phyloP scores from a whole-genome alignment of 495 filamentous ascomycete species.

The Beverwykella pulmonaria region DNA sequence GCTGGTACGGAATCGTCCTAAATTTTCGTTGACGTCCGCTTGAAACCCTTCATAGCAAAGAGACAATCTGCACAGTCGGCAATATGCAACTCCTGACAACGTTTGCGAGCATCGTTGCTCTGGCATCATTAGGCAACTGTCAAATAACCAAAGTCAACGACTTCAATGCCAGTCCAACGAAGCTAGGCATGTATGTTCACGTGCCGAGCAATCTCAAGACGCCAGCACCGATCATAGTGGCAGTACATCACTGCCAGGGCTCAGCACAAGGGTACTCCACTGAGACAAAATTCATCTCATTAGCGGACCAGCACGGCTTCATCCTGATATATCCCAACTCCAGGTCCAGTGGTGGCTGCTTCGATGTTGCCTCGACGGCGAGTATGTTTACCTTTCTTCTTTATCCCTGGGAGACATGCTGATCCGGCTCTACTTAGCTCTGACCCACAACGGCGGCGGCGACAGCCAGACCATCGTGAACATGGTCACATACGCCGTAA shows the following conservation, averaged over 20 bases:
- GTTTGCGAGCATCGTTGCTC: constrained; percentile 6
- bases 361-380: constrained; percentile 54
- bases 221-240: constrained; percentile 36
- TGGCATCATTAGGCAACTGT: background rate
- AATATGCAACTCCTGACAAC: constrained; percentile 9
- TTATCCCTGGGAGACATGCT: background rate
- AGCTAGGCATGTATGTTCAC: constrained; percentile 29
- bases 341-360: constrained; percentile 56
- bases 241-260: constrained; percentile 40
- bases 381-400: constrained; percentile 5
- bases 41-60: too few relatives aligned
- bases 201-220: constrained; percentile 27
- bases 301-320: constrained; percentile 55
- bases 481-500: constrained; percentile 59
- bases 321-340: constrained; percentile 58
- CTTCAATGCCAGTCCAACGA: constrained; percentile 16
- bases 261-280: constrained; percentile 38
- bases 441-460: constrained; percentile 55
- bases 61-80: too few relatives aligned
- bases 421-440: constrained; percentile 36
- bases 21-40: too few relatives aligned
- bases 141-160: constrained; percentile 14
- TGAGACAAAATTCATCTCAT: constrained; percentile 40
- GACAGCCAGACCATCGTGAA: constrained; percentile 57
- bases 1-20: too few relatives aligned